These are phyloP conservation scores for Cyberlindnera subsufficiens DNA, from an alignment of 805 yeast species.

Conservation along the genomic window DNA sequence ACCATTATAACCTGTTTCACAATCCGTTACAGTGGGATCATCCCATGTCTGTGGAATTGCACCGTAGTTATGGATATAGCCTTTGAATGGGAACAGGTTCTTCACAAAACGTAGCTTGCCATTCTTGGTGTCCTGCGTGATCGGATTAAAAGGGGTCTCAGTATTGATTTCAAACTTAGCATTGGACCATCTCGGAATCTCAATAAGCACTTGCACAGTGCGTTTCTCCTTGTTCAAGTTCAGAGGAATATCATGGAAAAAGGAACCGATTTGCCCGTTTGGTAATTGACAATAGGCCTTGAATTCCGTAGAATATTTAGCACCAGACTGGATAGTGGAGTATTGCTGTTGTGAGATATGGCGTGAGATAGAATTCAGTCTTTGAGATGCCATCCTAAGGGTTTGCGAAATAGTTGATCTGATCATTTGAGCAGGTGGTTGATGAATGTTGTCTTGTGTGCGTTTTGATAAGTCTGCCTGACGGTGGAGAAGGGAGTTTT, in stretches of 20 bases:
- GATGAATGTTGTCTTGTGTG: too few relatives aligned
- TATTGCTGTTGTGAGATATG: conserved; percentile 28
- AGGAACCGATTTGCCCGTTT: conserved; percentile 90
- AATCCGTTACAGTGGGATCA: conserved; percentile 61
- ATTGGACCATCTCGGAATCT: conserved; percentile 77
- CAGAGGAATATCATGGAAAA: conserved; percentile 75
- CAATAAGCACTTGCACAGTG: conserved; percentile 63
- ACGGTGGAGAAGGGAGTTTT: too few relatives aligned
- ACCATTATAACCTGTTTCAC: conserved; percentile 48
- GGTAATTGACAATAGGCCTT: conserved; percentile 71
- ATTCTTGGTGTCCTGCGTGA: conserved; percentile 72
- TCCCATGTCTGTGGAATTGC: conserved; percentile 97
- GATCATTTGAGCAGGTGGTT: too few relatives aligned
- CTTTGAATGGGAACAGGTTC: conserved; percentile 77
- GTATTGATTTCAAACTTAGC: conserved; percentile 77
- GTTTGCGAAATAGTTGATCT: not conserved
- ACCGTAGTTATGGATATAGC: conserved; percentile 84
- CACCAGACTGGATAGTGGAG: conserved; percentile 89
- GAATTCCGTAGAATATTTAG: conserved; percentile 92
- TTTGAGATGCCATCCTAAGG: not conserved
- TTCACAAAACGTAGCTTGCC: conserved; percentile 71
- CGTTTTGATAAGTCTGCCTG: too few relatives aligned
- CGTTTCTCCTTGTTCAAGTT: conserved; percentile 33
- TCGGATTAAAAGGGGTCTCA: conserved; percentile 60
- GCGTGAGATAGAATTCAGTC: not conserved